Conservation (phyloP, 257 asterid genomes). For the Ocimum tenuiflorum region DNA sequence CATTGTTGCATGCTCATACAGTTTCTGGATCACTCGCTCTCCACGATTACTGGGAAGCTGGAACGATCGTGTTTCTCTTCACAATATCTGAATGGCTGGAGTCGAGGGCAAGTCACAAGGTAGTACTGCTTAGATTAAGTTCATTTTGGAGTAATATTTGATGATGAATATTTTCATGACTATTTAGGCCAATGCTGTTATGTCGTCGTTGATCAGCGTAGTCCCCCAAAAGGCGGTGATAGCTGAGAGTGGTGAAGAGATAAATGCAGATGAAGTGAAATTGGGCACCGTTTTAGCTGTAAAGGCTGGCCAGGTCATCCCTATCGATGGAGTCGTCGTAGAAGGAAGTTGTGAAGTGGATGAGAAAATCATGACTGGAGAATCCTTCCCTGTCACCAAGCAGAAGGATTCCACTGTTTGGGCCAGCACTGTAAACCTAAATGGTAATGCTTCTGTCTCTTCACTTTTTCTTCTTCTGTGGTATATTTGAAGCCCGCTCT, state of each 20-base stretch:
- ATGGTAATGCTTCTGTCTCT: conserved; percentile 35
- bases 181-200: conserved; percentile 41
- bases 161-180: neutral
- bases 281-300: conserved; percentile 60
- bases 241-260: conserved; percentile 69
- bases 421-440: conserved; percentile 82
- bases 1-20: too few relatives aligned
- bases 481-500: neutral
- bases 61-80: conserved; percentile 68
- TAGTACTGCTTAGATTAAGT: neutral
- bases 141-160: too few relatives aligned
- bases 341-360: conserved; percentile 84
- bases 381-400: conserved; percentile 79
- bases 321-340: conserved; percentile 70
- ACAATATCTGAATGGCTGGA: conserved; percentile 83
- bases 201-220: conserved; percentile 67
- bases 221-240: conserved; percentile 73
- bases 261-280: conserved; percentile 59
- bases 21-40: conserved; percentile 75
- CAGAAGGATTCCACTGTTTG: conserved; percentile 61
- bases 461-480: neutral
- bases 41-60: conserved; percentile 88
- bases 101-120: conserved; percentile 82
- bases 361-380: conserved; percentile 73
- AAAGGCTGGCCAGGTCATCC: conserved; percentile 70